Percentiles rank a stretch among this genome's conserved stretches.
These are phyloP conservation scores for Pichia occidentalis DNA, from an alignment of 805 yeast genomes.

Conservation along the genomic window DNA sequence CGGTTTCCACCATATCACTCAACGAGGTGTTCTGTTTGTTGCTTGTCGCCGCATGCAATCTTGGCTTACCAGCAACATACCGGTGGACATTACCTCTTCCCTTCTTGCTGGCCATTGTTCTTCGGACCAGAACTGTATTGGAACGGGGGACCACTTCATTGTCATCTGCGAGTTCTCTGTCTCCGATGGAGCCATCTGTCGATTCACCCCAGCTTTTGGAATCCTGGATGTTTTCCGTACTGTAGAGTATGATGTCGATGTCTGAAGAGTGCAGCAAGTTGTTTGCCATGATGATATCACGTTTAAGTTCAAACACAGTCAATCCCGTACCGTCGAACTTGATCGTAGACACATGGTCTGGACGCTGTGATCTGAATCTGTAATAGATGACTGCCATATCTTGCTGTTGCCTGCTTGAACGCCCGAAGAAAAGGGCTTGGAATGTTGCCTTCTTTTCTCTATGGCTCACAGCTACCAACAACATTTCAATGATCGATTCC, in stretches of 20 bases:
- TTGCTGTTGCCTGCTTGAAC: neutral
- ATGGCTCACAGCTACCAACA: too few species aligned
- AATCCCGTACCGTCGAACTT: constrained; percentile 95
- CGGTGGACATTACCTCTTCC: constrained; percentile 57
- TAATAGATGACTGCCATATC: constrained; percentile 56
- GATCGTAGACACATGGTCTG: constrained; percentile 54
- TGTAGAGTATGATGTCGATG: constrained; percentile 66
- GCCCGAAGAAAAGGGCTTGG: neutral
- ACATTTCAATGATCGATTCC: too few species aligned
- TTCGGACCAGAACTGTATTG: constrained; percentile 68
- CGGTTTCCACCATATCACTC: constrained; percentile 27
- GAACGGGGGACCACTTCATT: constrained; percentile 88
- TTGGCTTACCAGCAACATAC: constrained; percentile 69
- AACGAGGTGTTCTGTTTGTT: constrained; percentile 17
- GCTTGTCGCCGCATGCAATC: constrained; percentile 25
- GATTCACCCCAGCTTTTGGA: too few species aligned
- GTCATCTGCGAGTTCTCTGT: constrained; percentile 72
- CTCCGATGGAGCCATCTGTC: constrained; percentile 10
- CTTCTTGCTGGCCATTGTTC: constrained; percentile 59
- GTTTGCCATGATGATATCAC: constrained; percentile 79
- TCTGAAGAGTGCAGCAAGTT: constrained; percentile 79
- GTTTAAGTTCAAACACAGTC: constrained; percentile 88
- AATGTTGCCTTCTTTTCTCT: too few species aligned
- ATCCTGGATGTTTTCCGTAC: constrained; percentile 39
- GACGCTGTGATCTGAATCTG: constrained; percentile 76